Evolutionary conservation across 352 stramenopile species (phyloP).

Genomic region (Globisporangium canariense): DNA sequence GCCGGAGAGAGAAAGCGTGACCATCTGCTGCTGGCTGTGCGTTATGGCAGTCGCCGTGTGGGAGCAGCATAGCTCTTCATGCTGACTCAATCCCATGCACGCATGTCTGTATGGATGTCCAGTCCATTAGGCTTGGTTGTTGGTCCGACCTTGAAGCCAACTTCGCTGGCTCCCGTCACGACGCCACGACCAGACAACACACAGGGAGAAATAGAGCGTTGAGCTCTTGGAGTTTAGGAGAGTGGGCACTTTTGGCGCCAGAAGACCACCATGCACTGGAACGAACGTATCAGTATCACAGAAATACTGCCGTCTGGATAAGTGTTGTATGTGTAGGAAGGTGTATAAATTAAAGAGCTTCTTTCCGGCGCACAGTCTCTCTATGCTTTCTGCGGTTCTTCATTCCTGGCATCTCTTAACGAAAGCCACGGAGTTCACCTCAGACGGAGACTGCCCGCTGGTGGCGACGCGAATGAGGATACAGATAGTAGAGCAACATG

Average conservation of each 20-base stretch:
- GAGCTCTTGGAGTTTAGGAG: not conserved
- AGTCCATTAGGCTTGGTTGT: not conserved
- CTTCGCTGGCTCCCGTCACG: not conserved
- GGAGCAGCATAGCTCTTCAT: no score
- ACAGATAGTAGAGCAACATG: not conserved
- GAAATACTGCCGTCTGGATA: not conserved
- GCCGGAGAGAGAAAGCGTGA: not conserved
- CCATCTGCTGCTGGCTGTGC: not conserved
- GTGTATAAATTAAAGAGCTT: no score
- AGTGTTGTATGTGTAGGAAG: not conserved
- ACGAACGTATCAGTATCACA: not conserved
- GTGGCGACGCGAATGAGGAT: slow-evolving; percentile 5
- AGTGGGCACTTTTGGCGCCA: not conserved
- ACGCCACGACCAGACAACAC: slow-evolving; percentile 1
- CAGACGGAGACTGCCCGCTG: not conserved
- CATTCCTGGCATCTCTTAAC: no score
- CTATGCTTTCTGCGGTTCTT: no score
- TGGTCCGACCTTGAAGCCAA: slow-evolving; percentile 13
- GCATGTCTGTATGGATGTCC: not conserved
- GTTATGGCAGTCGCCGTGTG: no score
- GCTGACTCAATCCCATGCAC: not conserved
- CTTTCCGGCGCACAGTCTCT: no score
- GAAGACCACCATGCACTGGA: not conserved
- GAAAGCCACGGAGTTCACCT: no score
- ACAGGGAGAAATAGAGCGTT: not conserved